A percentile compares a stretch with the other conserved stretches of the same genome.
These are phyloP conservation scores for Adansonia rubrostipa DNA, from an alignment of 441 rosid species.

Conservation along the genomic window DNA sequence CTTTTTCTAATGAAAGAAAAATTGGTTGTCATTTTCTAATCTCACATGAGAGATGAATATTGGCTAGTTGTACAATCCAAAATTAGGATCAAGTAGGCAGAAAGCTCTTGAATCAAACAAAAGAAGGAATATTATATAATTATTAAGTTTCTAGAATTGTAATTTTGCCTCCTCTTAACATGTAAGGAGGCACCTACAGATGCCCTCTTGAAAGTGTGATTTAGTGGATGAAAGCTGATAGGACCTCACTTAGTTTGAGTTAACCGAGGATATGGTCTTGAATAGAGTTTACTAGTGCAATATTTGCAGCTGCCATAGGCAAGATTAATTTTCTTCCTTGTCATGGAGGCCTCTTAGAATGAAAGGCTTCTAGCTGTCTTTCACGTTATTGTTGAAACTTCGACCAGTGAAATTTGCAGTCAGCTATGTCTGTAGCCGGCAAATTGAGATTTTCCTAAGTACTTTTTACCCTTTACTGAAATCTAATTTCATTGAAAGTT, in stretches of 20 bases:
- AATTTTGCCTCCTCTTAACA: background rate
- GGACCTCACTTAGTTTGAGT: background rate
- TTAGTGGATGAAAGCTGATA: background rate
- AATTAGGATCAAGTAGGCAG: background rate
- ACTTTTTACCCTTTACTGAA: background rate
- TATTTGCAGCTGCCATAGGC: slow-evolving; percentile 12
- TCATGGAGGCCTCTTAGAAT: background rate
- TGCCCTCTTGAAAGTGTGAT: background rate
- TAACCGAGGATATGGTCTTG: background rate
- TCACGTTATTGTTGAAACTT: background rate
- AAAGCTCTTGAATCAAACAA: background rate
- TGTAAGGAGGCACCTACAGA: background rate
- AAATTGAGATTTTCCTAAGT: background rate
- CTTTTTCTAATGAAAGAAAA: too few species aligned
- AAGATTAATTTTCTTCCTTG: slow-evolving; percentile 1
- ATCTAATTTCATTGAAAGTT: slow-evolving; percentile 8
- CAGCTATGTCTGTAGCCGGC: background rate
- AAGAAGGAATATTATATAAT: background rate
- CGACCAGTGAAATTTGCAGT: slow-evolving; percentile 6
- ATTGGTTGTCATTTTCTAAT: background rate
- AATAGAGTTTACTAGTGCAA: background rate
- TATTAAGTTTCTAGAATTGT: background rate
- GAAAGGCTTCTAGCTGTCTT: background rate
- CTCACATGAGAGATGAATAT: background rate
- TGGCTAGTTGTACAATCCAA: background rate